These are phyloP conservation scores for Talaromyces rugulosus DNA, from an alignment of 2,329 filamentous ascomycete species.

Conservation along the genomic window DNA sequence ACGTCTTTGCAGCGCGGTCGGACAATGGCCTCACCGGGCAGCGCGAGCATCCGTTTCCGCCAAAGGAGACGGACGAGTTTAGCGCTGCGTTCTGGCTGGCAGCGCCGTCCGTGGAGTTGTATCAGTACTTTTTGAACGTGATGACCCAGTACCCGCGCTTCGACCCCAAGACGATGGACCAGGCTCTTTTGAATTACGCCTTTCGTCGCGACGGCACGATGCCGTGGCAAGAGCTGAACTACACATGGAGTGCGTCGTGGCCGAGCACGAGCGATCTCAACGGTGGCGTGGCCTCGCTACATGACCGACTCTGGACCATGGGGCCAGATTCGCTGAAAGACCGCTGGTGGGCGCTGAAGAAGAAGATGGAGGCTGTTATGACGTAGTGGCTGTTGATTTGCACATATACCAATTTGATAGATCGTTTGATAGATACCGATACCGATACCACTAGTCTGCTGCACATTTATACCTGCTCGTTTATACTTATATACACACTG, in stretches of 20 bases:
- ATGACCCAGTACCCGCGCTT: constrained; percentile 34
- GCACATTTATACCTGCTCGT: not conserved
- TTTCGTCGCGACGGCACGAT: constrained; percentile 38
- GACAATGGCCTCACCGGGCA: constrained; percentile 2
- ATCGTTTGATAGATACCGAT: not conserved
- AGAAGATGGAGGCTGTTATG: not conserved
- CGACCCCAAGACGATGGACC: constrained; percentile 37
- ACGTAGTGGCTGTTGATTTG: not conserved
- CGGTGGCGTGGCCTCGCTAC: not conserved
- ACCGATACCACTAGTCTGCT: not conserved
- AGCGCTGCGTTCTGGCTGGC: constrained; percentile 37
- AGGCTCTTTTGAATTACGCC: constrained; percentile 44
- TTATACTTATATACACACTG: not conserved
- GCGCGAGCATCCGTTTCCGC: constrained; percentile 5
- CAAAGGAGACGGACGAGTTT: constrained; percentile 9
- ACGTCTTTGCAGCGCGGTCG: constrained; percentile 5
- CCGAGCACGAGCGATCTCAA: constrained; percentile 1
- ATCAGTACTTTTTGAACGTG: constrained; percentile 35
- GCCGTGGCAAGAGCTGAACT: constrained; percentile 39
- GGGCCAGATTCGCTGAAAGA: not conserved
- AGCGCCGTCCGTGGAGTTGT: constrained; percentile 35
- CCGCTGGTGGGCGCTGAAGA: not conserved
- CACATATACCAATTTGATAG: not conserved
- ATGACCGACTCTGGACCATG: not conserved
- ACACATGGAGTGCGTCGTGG: constrained; percentile 30